These are phyloP conservation scores for Rhypophila decipiens DNA, from an alignment of 495 filamentous ascomycete species.

Conservation along the genomic window DNA sequence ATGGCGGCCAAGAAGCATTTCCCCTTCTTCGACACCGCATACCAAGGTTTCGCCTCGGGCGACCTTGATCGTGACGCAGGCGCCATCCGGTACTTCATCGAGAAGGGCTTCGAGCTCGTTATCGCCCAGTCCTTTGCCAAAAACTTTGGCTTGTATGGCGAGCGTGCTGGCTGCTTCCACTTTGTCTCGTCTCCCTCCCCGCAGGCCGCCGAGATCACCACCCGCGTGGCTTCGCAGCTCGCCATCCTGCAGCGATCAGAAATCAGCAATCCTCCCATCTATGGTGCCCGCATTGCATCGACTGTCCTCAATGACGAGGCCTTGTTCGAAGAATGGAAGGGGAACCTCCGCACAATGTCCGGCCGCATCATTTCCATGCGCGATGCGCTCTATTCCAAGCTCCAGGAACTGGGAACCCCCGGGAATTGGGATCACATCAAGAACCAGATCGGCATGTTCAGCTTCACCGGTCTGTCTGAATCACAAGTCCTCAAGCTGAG, in stretches of 20 bases:
- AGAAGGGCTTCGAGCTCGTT: conserved; percentile 91
- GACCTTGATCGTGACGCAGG: conserved; percentile 78
- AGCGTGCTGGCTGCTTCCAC: conserved; percentile 95
- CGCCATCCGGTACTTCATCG: conserved; percentile 88
- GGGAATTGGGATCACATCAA: conserved; percentile 96
- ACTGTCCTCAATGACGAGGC: conserved; percentile 72
- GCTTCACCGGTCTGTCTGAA: conserved; percentile 87
- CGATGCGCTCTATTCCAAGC: conserved; percentile 60
- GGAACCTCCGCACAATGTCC: conserved; percentile 86
- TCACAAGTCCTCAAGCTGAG: conserved; percentile 75
- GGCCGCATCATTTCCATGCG: conserved; percentile 91
- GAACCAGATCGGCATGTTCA: conserved; percentile 99
- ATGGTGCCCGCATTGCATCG: conserved; percentile 83
- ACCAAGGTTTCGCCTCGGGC: conserved; percentile 96
- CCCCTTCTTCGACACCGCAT: conserved; percentile 98
- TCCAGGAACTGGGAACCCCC: conserved; percentile 78
- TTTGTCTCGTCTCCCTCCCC: conserved; percentile 71
- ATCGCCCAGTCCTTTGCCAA: conserved; percentile 97
- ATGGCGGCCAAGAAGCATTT: conserved; percentile 75
- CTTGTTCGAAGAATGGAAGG: conserved; percentile 92
- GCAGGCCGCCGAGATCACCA: conserved; percentile 56
- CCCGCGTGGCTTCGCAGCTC: conserved; percentile 74
- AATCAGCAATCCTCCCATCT: conserved; percentile 93
- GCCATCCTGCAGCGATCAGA: conserved; percentile 93
- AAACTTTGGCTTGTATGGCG: conserved; percentile 97